Conservation (phyloP, 2,329 filamentous ascomycete species). For the Talaromyces sp. region DNA sequence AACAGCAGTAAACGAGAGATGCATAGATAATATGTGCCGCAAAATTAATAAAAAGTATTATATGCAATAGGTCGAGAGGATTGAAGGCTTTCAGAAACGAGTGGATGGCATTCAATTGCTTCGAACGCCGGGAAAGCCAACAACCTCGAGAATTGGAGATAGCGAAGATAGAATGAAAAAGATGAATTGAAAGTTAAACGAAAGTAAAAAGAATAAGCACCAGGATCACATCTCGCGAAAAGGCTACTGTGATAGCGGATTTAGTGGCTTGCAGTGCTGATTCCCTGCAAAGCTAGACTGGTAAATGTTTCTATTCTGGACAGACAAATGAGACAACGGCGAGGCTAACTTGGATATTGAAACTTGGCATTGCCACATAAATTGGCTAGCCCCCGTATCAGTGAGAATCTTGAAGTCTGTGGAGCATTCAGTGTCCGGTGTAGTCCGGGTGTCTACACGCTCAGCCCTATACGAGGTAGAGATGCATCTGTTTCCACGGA, state of each 20-base stretch:
- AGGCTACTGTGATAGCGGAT: neutral
- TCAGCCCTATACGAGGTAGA: neutral
- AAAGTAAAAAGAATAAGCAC: neutral
- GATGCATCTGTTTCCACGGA: neutral
- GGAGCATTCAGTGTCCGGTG: neutral
- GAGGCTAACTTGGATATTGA: neutral
- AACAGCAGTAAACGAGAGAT: neutral
- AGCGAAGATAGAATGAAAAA: neutral
- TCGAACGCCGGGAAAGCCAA: neutral
- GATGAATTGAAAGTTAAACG: slow-evolving; percentile 1
- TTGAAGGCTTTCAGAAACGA: slow-evolving; percentile 12
- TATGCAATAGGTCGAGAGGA: neutral
- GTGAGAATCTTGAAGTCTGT: neutral
- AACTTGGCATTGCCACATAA: slow-evolving; percentile 4
- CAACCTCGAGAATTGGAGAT: slow-evolving; percentile 2
- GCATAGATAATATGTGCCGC: neutral
- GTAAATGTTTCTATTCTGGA: slow-evolving; percentile 4
- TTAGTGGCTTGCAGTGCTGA: slow-evolving; percentile 3
- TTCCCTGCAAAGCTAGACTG: neutral
- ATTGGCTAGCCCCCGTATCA: neutral
- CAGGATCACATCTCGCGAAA: slow-evolving; percentile 1
- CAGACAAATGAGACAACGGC: neutral
- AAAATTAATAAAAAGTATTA: neutral
- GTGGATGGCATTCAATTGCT: slow-evolving; percentile 7
- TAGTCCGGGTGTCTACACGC: neutral